phyloP scores from a whole-genome alignment of 768 basidiomycete species.

The Sistotremastrum niveocremeum region DNA sequence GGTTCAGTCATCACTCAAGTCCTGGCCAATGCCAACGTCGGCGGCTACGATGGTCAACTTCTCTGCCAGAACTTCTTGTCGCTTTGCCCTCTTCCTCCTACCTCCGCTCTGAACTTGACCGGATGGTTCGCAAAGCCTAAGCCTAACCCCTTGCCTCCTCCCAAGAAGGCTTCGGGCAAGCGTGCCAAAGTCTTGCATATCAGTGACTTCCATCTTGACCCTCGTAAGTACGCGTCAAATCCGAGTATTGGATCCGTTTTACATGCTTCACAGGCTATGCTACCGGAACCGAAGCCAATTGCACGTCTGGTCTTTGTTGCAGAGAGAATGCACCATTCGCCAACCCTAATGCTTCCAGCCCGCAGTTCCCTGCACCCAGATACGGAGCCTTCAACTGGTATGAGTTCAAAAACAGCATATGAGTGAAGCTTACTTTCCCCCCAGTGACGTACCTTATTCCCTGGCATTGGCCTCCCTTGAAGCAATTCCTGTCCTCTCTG shows the following conservation, averaged over 20 bases:
- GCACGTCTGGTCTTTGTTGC: slow-evolving; percentile 55
- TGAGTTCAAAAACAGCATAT: slow-evolving; percentile 1
- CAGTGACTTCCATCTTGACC: slow-evolving; percentile 69
- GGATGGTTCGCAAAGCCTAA: slow-evolving; percentile 70
- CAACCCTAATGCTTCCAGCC: slow-evolving; percentile 34
- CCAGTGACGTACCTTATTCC: slow-evolving; percentile 52
- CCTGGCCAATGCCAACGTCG: slow-evolving; percentile 53
- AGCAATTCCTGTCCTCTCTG: slow-evolving; percentile 53
- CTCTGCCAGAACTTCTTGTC: slow-evolving; percentile 47
- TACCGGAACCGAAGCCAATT: slow-evolving; percentile 60
- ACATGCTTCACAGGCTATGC: slow-evolving; percentile 36
- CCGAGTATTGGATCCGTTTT: not conserved
- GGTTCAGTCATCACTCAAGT: slow-evolving; percentile 62
- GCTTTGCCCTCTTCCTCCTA: slow-evolving; percentile 42
- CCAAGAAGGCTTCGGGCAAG: slow-evolving; percentile 46
- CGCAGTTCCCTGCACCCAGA: slow-evolving; percentile 48
- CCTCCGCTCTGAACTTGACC: slow-evolving; percentile 47
- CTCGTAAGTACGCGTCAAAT: slow-evolving; percentile 28
- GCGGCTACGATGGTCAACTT: slow-evolving; percentile 56
- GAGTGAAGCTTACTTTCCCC: not conserved
- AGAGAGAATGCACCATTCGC: slow-evolving; percentile 25
- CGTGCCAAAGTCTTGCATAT: slow-evolving; percentile 60
- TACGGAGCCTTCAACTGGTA: slow-evolving; percentile 54
- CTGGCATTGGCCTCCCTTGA: slow-evolving; percentile 46
- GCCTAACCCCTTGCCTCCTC: slow-evolving; percentile 47